Base-by-base conservation (phyloP, 202 grass and related monocot species). In the Musa balbisiana region DNA sequence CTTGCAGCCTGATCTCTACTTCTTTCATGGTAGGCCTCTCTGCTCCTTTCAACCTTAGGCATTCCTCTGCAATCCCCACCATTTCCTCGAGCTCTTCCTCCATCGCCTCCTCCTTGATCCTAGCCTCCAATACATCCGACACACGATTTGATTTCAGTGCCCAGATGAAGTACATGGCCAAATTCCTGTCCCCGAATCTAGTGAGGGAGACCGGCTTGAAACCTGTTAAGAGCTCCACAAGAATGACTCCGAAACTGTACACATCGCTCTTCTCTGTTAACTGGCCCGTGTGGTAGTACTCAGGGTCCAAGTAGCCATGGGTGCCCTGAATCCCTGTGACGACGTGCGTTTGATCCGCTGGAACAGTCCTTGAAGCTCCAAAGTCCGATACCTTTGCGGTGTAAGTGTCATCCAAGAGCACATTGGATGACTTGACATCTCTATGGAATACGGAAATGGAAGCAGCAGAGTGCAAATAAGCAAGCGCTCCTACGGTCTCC, bases 231-330 rank as follows among this genome's bases (percentile, higher is more conserved):
- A 92, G 53, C 25, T 92, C 90, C n/a, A 89, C 82, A 73, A 92
- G 87, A 77, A 92, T 89, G 17, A 92, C 82, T 10, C 87, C 90
- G 1, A 85, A 89, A 78, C 87, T 89, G 15, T 92, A 89, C 9
- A 92, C 85, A 72, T 89, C 87, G 9, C 87, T 92, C 75, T 92
- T 92, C 20, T 89, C 90, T 0, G 85, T 90, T 51, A 93, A 27
- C 27, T 69, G 59, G 58, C 73, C 15, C 4, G 73, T 75, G 13
- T 49, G 16, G 15, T 75, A 33, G 73, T 75, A 76, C 53, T 76
- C 74, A 8, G 74, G 74, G 22, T 76, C 74, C 17, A 76, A 50
- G 58, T 76, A 76, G 9, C 59, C 74, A 52, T 51, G 49, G 11
- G 74, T 76, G 20, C 74, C 74, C 20, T 76, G 74, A 9, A 76